Conservation (phyloP, 352 stramenopile genomes). For the Stramenopiles sp. region DNA sequence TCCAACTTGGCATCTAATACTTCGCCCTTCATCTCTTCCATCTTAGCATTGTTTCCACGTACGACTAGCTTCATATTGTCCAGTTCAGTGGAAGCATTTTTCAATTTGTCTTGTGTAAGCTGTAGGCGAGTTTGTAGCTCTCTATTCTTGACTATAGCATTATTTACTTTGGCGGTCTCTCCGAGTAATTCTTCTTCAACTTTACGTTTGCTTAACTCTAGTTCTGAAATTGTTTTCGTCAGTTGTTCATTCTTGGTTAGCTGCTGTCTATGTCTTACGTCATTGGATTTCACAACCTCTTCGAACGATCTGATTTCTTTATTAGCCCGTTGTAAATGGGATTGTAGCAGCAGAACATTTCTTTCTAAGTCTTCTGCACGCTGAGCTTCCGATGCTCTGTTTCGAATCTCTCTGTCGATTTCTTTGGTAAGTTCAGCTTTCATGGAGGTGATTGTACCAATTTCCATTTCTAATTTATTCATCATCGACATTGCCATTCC, state of each 20-base stretch:
- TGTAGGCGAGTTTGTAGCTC: not conserved
- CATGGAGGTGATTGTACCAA: not conserved
- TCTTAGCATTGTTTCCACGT: not conserved
- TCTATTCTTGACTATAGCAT: not conserved
- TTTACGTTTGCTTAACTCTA: not conserved
- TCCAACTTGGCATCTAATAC: not conserved
- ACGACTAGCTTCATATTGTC: not conserved
- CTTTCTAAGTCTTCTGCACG: not conserved
- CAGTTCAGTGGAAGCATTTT: not conserved
- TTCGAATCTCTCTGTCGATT: not conserved
- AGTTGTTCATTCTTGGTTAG: not conserved
- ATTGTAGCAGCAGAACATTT: not conserved
- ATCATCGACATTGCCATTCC: not conserved
- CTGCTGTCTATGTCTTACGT: not conserved
- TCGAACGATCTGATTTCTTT: not conserved
- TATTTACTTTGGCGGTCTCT: too few relatives aligned
- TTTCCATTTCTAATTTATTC: conserved; percentile 11
- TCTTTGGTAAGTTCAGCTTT: not conserved
- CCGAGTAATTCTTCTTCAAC: not conserved
- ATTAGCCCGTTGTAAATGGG: not conserved
- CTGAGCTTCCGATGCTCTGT: not conserved
- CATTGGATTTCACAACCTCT: not conserved
- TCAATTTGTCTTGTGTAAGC: too few relatives aligned
- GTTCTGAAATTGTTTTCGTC: not conserved
- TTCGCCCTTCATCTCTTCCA: not conserved